Evolutionary conservation across 805 yeast genomes (phyloP).

Genomic region (Phaffomyces antillensis): DNA sequence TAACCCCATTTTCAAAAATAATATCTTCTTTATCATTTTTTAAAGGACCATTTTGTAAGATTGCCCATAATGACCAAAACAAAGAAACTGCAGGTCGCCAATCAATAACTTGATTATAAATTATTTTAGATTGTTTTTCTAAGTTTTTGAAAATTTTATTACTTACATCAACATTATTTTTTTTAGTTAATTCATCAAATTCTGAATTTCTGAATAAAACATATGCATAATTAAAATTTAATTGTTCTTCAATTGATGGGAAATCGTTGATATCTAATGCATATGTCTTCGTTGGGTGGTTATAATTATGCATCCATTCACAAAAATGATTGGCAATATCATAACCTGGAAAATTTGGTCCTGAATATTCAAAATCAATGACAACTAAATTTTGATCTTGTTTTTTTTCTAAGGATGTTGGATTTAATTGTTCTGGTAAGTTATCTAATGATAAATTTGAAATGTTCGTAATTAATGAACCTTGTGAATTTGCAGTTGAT

Average conservation of each 20-base stretch:
- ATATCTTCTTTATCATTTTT: slow-evolving; percentile 10
- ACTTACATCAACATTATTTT: neutral
- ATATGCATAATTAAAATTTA: slow-evolving; percentile 71
- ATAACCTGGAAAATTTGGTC: slow-evolving; percentile 80
- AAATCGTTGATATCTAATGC: slow-evolving; percentile 47
- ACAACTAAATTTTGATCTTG: slow-evolving; percentile 78
- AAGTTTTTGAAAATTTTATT: slow-evolving; percentile 18
- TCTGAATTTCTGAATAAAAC: slow-evolving; percentile 44
- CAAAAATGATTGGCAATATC: slow-evolving; percentile 91
- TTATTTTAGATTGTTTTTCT: slow-evolving; percentile 38
- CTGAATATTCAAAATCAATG: slow-evolving; percentile 94
- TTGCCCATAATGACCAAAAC: slow-evolving; percentile 90
- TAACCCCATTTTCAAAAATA: slow-evolving; percentile 43
- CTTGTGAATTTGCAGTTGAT: slow-evolving; percentile 1
- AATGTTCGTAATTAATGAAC: slow-evolving; percentile 10
- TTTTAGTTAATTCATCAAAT: slow-evolving; percentile 12
- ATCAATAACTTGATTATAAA: slow-evolving; percentile 56
- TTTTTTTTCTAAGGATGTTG: slow-evolving; percentile 30
- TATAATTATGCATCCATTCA: slow-evolving; percentile 97
- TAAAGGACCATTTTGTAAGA: slow-evolving; percentile 59
- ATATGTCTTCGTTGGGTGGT: slow-evolving; percentile 36
- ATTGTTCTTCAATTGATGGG: slow-evolving; percentile 63
- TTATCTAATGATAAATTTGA: slow-evolving; percentile 21
- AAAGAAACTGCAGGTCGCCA: slow-evolving; percentile 82
- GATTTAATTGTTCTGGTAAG: slow-evolving; percentile 23